Percentiles rank a stretch among this genome's conserved stretches.
Evolutionary conservation across 2,329 filamentous ascomycete genomes (phyloP).

Genomic region (Sphaerulina musiva): DNA sequence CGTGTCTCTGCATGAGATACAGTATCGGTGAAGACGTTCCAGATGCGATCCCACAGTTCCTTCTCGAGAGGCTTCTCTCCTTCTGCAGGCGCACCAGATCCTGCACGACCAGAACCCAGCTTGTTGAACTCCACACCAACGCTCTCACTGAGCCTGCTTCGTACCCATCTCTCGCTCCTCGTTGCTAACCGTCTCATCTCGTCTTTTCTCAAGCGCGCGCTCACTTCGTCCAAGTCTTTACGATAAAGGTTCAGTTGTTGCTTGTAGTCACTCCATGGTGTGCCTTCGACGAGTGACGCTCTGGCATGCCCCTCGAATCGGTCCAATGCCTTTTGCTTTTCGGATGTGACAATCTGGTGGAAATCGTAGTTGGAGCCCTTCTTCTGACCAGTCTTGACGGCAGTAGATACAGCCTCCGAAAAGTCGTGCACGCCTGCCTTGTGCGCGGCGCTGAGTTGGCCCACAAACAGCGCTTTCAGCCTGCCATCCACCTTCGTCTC

Average conservation of each 20-base stretch:
- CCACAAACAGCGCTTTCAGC: conserved; percentile 78
- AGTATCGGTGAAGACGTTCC: conserved; percentile 74
- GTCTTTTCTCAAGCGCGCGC: conserved; percentile 76
- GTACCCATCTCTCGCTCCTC: conserved; percentile 88
- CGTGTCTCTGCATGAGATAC: conserved; percentile 78
- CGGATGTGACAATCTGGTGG: conserved; percentile 78
- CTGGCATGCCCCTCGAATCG: conserved; percentile 71
- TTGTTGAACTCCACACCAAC: conserved; percentile 94
- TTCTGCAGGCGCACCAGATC: conserved; percentile 69
- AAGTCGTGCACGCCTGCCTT: conserved; percentile 81
- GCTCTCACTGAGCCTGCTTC: conserved; percentile 76
- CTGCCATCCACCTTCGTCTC: conserved; percentile 81
- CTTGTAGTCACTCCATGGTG: conserved; percentile 81
- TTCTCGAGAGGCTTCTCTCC: conserved; percentile 74
- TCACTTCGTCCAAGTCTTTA: conserved; percentile 87
- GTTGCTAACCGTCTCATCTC: conserved; percentile 92
- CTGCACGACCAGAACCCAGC: conserved; percentile 78
- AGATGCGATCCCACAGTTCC: conserved; percentile 92
- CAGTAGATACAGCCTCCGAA: conserved; percentile 74
- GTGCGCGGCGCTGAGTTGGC: conserved; percentile 82
- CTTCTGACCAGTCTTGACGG: conserved; percentile 89
- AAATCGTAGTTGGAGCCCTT: conserved; percentile 89
- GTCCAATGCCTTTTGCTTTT: conserved; percentile 69
- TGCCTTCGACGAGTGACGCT: conserved; percentile 67
- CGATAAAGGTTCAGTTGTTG: conserved; percentile 73